A percentile compares a stretch with the other conserved stretches of the same genome.
These are phyloP conservation scores for Stromatinia cepivora DNA, from an alignment of 2,329 filamentous ascomycete genomes.

Conservation along the genomic window DNA sequence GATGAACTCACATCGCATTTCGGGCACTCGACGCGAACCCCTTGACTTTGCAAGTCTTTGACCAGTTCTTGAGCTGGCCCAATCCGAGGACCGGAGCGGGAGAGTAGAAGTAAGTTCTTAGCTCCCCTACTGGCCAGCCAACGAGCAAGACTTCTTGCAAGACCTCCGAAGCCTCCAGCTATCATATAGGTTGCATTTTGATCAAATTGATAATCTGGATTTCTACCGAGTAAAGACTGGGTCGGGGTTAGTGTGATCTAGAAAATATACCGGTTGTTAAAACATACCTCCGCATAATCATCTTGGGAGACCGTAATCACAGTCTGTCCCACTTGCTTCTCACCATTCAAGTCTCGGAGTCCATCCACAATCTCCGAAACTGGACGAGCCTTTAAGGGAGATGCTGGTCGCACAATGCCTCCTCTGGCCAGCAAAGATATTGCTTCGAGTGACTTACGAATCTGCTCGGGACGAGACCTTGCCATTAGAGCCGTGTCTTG, in stretches of 20 bases:
- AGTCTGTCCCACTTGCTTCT: slow-evolving; percentile 28
- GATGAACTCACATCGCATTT: not conserved
- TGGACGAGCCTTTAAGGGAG: slow-evolving; percentile 16
- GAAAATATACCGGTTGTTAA: not conserved
- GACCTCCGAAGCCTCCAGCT: slow-evolving; percentile 38
- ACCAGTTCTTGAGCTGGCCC: slow-evolving; percentile 21
- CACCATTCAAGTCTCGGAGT: slow-evolving; percentile 29
- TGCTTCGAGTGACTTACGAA: not conserved
- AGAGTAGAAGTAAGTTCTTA: slow-evolving; percentile 35
- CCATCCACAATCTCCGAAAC: slow-evolving; percentile 25
- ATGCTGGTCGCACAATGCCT: not conserved
- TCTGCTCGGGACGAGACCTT: not conserved
- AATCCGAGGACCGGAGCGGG: slow-evolving; percentile 25
- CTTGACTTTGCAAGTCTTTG: slow-evolving; percentile 10
- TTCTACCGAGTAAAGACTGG: not conserved
- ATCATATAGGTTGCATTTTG: slow-evolving; percentile 32
- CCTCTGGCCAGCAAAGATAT: slow-evolving; percentile 1
- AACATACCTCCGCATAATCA: not conserved
- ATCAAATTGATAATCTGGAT: not conserved
- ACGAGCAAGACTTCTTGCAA: slow-evolving; percentile 34
- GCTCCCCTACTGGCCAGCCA: slow-evolving; percentile 36
- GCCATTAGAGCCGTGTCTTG: not conserved
- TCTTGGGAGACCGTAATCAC: slow-evolving; percentile 14
- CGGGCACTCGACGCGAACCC: slow-evolving; percentile 1
- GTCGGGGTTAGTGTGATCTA: not conserved